Evolutionary conservation across 495 filamentous ascomycete species (phyloP).

Genomic region (Jackrogersella minutella): DNA sequence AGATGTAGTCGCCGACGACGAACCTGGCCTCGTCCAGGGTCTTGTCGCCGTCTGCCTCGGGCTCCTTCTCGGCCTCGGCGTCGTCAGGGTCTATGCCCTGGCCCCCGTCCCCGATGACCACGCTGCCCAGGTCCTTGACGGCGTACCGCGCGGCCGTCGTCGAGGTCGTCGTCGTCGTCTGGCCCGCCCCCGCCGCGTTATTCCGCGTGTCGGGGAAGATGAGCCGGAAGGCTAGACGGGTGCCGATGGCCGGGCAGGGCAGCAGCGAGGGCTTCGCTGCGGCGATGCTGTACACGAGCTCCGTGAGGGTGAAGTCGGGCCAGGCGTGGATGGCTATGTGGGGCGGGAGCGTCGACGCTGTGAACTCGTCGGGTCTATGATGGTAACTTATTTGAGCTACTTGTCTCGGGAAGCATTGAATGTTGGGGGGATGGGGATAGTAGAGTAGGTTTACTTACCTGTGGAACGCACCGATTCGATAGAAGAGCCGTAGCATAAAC

Average conservation of each 20-base stretch:
- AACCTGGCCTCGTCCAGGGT: conserved; percentile 78
- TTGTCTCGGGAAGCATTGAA: not conserved
- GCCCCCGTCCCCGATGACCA: conserved; percentile 75
- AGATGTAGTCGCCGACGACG: conserved; percentile 88
- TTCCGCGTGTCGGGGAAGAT: conserved; percentile 81
- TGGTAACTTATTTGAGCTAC: not conserved
- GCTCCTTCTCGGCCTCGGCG: conserved; percentile 26
- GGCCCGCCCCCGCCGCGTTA: conserved; percentile 53
- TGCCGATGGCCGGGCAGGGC: conserved; percentile 78
- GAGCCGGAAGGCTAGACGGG: conserved; percentile 84
- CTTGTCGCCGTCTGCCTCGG: conserved; percentile 61
- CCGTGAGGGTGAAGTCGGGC: conserved; percentile 80
- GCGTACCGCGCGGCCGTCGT: conserved; percentile 67
- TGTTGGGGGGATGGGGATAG: not conserved
- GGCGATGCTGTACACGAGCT: conserved; percentile 74
- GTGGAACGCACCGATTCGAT: conserved; percentile 76
- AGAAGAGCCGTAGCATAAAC: conserved; percentile 92
- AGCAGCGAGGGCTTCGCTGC: conserved; percentile 57
- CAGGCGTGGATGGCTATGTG: conserved; percentile 90
- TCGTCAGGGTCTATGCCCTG: conserved; percentile 50
- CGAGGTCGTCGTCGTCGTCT: too few species aligned
- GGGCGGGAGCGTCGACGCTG: conserved; percentile 62
- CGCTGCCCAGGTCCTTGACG: conserved; percentile 78
- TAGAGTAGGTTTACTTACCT: conserved; percentile 53
- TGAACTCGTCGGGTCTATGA: conserved; percentile 72